Base-by-base conservation (phyloP, 2,329 filamentous ascomycete species). In the Pseudocercospora vitis region DNA sequence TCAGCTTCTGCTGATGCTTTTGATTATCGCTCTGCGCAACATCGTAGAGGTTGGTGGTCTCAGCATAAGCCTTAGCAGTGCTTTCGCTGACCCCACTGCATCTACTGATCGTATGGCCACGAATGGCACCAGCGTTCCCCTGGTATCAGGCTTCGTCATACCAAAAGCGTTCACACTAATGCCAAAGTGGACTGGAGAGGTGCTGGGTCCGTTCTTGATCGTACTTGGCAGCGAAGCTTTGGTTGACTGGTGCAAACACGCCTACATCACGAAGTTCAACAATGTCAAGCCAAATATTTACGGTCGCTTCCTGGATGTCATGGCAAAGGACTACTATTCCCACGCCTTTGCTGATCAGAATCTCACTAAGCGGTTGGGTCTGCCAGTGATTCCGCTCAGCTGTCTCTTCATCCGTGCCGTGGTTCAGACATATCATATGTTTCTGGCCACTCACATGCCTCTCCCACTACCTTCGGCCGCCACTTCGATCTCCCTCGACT, bases 231-330 rank as follows among this genome's bases (percentile, higher is more conserved):
- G 91, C 58, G 94, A 99, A 73, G 96, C 96, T 86, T 75, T 96
- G 7, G 94, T 99, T 1, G 94, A 99, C 72, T 91, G 89, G 82
- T 82, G 96, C 70, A 99, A 99, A 71, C 95, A 99, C 68, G 90
- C 90, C 18, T 99, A 97, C 69, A 95, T 99, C 69, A 91, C 86
- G 69, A 99, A 99, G 69, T 99, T 99, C 76, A 99, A 99, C 78
- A 96, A 95, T 64, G 91, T 91, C 62, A 92, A 94, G 60, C 94
- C 94, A 2, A 83, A 82, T 5, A 88, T 99, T 52, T 99, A 99
- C 70, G 82, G 84, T 48, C 84, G 91, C 19, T 96, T 94, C 68
- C 81, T 97, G 12, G 95, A 99, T 67, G 89, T 99, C 3, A 76
- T 99, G 6, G 91, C 91, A 61, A 97, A 97, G 71, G 94, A 99